Percentiles rank a stretch among this genome's conserved stretches.
phyloP scores from a whole-genome alignment of 768 basidiomycete species.

The Pleurotus sapidus region DNA sequence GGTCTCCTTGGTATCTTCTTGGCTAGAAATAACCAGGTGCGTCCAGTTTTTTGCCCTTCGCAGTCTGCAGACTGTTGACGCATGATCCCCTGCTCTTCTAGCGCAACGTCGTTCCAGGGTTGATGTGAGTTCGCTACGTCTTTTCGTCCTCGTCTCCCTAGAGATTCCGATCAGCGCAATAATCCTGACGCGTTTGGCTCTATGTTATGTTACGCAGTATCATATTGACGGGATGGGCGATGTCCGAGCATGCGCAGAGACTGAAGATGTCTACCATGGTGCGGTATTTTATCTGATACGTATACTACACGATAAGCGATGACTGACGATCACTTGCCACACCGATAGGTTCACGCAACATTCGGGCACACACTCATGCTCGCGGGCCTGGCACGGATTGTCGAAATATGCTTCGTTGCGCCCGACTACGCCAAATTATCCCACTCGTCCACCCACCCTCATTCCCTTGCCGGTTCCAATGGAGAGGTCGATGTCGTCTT shows the following conservation, averaged over 20 bases:
- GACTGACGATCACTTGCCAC: background rate
- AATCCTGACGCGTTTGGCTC: no score
- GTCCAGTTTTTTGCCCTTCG: constrained; percentile 11
- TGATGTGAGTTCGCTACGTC: constrained; percentile 54
- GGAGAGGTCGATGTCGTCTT: no score
- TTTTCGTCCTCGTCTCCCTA: no score
- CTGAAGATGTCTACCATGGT: constrained; percentile 84
- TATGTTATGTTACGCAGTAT: constrained; percentile 52
- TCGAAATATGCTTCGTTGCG: constrained; percentile 82
- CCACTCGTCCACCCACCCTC: no score
- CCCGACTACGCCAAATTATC: constrained; percentile 13
- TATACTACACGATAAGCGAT: background rate
- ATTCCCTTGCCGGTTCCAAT: no score
- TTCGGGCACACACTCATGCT: constrained; percentile 88
- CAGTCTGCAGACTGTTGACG: background rate
- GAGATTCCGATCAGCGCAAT: no score
- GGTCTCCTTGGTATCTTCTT: constrained; percentile 87
- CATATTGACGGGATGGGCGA: constrained; percentile 90
- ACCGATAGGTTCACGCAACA: constrained; percentile 65
- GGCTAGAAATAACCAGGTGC: constrained; percentile 71
- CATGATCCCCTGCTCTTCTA: constrained; percentile 18
- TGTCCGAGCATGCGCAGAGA: constrained; percentile 87
- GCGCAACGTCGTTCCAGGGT: constrained; percentile 76
- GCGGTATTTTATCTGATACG: constrained; percentile 1
- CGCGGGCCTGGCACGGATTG: constrained; percentile 74